phyloP scores from a whole-genome alignment of 805 yeast species.

The Cyberlindnera misumaiensis region DNA sequence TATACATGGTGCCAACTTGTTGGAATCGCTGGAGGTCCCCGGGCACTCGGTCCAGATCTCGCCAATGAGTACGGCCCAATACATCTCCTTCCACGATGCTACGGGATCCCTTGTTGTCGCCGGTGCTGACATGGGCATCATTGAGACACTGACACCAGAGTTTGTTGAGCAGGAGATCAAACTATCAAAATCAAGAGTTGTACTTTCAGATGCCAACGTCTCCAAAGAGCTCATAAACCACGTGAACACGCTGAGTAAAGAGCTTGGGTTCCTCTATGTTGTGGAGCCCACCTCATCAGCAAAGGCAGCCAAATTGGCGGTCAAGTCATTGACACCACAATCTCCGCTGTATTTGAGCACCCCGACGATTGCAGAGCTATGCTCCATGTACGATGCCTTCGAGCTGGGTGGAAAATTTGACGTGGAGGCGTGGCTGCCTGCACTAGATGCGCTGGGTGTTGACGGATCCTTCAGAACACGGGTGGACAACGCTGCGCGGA shows the following conservation, averaged over 20 bases:
- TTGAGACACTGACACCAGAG: slow-evolving; percentile 40
- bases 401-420: slow-evolving; percentile 36
- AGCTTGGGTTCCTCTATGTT: slow-evolving; percentile 30
- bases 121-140: slow-evolving; percentile 77
- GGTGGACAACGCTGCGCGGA: slow-evolving; percentile 29
- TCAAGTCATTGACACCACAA: slow-evolving; percentile 2
- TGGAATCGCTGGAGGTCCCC: slow-evolving; percentile 27
- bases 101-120: slow-evolving; percentile 66
- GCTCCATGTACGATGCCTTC: slow-evolving; percentile 46
- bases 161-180: slow-evolving; percentile 38
- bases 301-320: slow-evolving; percentile 40
- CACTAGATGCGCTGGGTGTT: slow-evolving; percentile 53
- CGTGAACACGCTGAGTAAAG: slow-evolving; percentile 26
- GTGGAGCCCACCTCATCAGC: slow-evolving; percentile 75
- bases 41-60: slow-evolving; percentile 12
- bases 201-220: slow-evolving; percentile 67
- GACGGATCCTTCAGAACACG: slow-evolving; percentile 39
- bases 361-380: slow-evolving; percentile 64
- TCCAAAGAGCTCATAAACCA: slow-evolving; percentile 34
- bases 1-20: slow-evolving; percentile 38
- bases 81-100: slow-evolving; percentile 57
- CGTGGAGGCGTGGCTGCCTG: slow-evolving; percentile 65
- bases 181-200: slow-evolving; percentile 36
- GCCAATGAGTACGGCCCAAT: slow-evolving; percentile 52
- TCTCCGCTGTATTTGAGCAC: slow-evolving; percentile 29